A percentile compares a stretch with the other conserved stretches of the same genome.
Conservation (phyloP, 202 grass and related monocot species). For the Musa balbisiana region DNA sequence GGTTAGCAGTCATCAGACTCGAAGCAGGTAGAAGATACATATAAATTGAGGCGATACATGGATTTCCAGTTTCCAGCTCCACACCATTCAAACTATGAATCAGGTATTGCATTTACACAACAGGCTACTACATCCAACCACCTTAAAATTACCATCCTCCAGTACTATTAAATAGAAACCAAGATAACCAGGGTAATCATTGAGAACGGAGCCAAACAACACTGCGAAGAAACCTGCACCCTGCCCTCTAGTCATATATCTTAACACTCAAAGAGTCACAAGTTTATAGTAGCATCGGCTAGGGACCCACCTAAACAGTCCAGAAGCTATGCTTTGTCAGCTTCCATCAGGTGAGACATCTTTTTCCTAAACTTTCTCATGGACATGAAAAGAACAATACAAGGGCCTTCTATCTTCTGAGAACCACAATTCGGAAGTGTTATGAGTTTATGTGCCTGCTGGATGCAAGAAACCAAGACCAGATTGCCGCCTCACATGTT, state of each 20-base stretch:
- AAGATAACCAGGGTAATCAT: not conserved
- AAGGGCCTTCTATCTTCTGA: not conserved
- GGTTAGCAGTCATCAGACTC: not conserved
- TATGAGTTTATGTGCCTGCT: not conserved
- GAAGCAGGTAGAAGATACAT: not conserved
- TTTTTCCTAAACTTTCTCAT: not conserved
- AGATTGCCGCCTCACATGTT: constrained; percentile 42
- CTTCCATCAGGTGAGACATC: not conserved
- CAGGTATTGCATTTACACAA: not conserved
- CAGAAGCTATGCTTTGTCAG: not conserved
- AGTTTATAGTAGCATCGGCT: not conserved
- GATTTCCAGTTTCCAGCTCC: not conserved
- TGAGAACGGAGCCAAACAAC: not conserved
- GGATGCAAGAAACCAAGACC: constrained; percentile 17
- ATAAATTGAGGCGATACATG: not conserved
- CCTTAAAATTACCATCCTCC: not conserved
- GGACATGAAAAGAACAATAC: not conserved
- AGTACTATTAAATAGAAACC: not conserved
- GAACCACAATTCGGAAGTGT: not conserved
- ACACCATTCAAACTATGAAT: not conserved
- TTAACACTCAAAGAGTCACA: not conserved
- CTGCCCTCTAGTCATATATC: not conserved
- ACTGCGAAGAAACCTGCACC: not conserved
- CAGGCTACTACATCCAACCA: not conserved
- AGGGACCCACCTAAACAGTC: not conserved